Evolutionary conservation across 2,329 filamentous ascomycete genomes (phyloP), one percentile per base, ranked within the genome.

Genomic region (Dactylellina leptospora): DNA sequence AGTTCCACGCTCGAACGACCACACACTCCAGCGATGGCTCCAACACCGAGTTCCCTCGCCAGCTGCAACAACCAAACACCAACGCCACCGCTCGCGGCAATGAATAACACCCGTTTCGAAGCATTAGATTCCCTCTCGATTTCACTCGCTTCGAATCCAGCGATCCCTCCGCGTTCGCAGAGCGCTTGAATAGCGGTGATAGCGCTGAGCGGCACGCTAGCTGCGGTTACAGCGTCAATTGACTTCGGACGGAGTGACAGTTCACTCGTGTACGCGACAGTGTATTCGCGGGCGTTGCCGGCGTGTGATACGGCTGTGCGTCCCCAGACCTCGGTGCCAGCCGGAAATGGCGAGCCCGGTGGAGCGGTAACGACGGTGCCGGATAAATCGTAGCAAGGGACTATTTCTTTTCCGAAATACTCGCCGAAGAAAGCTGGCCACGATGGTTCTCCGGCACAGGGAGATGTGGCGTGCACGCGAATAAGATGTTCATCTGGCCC

Each of bases 1-100:
- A 76, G 74, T 1, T 77, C 77, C 1, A 71, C 78, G 62, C 80
- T 80, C 16, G 76, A 68, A 0, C 73, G 66, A 0, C 78, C 75
- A 30, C 77, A 78, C 1, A 81, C 76, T 0, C 78, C 80, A n/a
- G 81, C 76, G 13, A 82, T 76, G n/a, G 74, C 75, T 1, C 77
- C 76, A 1, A 78, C 80, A 1, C 81, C 81, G 0, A 78, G 78
- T 11, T 77, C 71, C 6, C 76, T 75, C 0, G 81, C 81, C 18
- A 82, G 76, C 75, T 81, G 80, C 13, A 82, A 78, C 0, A 79
- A 78, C 78, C 79, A 82, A 28, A 78, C 77, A 11, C 81, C 81
- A 4, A 82, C 81, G 4, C 79, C 79, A 6, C 81, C 81, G 0
- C 77, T 77, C 0, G 80, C 81, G 1, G 78, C 81, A 1, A 81